Percentiles rank a stretch among this genome's conserved stretches.
These are phyloP conservation scores for Ophiostoma perfectum DNA, from an alignment of 2,329 filamentous ascomycete species.

Conservation along the genomic window DNA sequence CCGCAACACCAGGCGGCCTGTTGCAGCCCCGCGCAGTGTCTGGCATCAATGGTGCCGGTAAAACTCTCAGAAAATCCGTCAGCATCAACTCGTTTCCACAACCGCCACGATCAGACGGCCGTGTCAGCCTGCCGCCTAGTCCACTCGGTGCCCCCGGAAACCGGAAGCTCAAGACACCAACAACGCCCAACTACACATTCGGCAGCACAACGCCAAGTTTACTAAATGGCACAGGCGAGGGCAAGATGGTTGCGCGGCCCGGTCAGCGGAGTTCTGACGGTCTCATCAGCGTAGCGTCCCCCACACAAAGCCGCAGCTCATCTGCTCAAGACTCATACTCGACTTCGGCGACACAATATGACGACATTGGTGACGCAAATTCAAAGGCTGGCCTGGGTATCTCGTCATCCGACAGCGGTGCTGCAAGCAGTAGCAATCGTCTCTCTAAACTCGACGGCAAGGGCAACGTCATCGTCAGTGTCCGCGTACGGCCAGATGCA, in stretches of 20 bases:
- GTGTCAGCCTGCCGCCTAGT: constrained; percentile 58
- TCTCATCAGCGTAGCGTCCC: constrained; percentile 71
- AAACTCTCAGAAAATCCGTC: constrained; percentile 75
- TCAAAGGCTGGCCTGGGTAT: constrained; percentile 31
- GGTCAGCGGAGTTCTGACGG: constrained; percentile 66
- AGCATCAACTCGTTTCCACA: constrained; percentile 94
- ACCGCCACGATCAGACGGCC: constrained; percentile 64
- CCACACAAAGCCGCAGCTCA: constrained; percentile 82
- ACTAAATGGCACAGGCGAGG: constrained; percentile 72
- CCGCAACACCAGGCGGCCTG: constrained; percentile 36
- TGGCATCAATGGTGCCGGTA: constrained; percentile 55
- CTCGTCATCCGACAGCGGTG: constrained; percentile 25
- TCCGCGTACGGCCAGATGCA: constrained; percentile 82
- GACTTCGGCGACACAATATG: constrained; percentile 82
- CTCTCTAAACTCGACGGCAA: constrained; percentile 64
- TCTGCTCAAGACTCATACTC: constrained; percentile 90
- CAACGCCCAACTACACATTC: constrained; percentile 48
- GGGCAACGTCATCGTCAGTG: constrained; percentile 93
- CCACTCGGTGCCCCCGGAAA: constrained; percentile 46
- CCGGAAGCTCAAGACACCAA: constrained; percentile 53
- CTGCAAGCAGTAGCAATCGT: constrained; percentile 37
- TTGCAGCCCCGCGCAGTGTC: constrained; percentile 53
- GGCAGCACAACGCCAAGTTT: constrained; percentile 61
- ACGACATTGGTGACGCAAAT: constrained; percentile 62
- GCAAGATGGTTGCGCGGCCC: constrained; percentile 62